Base-by-base conservation (phyloP, 345 rosid genomes). In the Pugionium cornutum region DNA sequence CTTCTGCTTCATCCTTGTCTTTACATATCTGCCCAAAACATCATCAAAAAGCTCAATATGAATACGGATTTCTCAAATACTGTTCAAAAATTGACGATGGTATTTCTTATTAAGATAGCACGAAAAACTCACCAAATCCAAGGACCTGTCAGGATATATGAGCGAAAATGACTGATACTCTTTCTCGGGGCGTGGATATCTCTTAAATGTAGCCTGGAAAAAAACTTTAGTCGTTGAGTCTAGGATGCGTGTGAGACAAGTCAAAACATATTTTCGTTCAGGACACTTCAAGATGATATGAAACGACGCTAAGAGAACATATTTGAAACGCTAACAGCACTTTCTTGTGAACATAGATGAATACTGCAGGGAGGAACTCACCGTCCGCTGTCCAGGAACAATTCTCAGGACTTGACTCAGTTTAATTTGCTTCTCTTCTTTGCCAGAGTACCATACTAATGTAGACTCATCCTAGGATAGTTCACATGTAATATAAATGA, bases 81-180 rank as follows among this genome's bases (percentile, higher is more conserved):
- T 35, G 5, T 35, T 47, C 5, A 3, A 41, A 2, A 56, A 28
- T 11, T 46, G 55, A 39, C 4, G 2, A 62, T 54, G 58, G 28
- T 41, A 55, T 8, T 32, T 7, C 6, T 68, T 36, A 10, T n/a
- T 33, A 41, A 41, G 31, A 43, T 60, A 35, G 1, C 8, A 59
- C 3, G 18, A 39, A 42, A 60, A 52, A 73, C 89, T 79, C 76
- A 90, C 99, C 91, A 90, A 81, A 81, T 94, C 92, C 74, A 90
- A 76, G 69, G 97, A 81, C 57, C 96, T 78, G 58, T 90, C 99
- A 53, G 58, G 80, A 70, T 78, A 86, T 69, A 89, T 78, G 66
- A 92, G 91, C 37, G 99, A 94, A 85, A 94, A 94, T 30, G 99
- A 94, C 66, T 94, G 99, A 67, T 90, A 94, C 68, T 90, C 97